phyloP scores from a whole-genome alignment of 164 flowering plant species.

The Pachysandra terminalis region DNA sequence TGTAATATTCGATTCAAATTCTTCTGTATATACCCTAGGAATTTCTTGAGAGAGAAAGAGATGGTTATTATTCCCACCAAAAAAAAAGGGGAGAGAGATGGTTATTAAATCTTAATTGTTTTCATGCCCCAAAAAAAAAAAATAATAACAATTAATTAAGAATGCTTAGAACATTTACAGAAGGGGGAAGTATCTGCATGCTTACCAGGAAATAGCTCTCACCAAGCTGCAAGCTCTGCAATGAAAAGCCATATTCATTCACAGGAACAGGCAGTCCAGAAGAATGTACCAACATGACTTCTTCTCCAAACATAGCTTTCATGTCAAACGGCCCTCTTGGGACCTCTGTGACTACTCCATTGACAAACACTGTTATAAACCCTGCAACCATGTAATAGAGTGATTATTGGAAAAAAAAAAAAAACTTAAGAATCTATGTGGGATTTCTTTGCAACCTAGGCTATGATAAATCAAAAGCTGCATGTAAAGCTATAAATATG shows the following conservation, averaged over 20 bases:
- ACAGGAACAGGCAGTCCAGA: slow-evolving; percentile 72
- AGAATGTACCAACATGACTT: slow-evolving; percentile 64
- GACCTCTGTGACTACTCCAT: slow-evolving; percentile 74
- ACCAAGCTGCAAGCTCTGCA: slow-evolving; percentile 74
- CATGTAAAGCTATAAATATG: too few species aligned
- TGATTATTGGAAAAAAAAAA: too few species aligned
- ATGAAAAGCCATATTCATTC: slow-evolving; percentile 56
- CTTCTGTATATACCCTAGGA: too few species aligned
- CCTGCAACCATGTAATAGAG: slow-evolving; percentile 33
- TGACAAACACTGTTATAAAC: slow-evolving; percentile 66
- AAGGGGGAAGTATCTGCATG: background rate
- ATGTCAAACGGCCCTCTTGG: slow-evolving; percentile 67
- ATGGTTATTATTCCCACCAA: too few species aligned
- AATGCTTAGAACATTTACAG: background rate
- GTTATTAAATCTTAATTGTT: too few species aligned
- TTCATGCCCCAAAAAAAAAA: too few species aligned
- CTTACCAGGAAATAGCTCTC: slow-evolving; percentile 91
- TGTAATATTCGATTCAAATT: too few species aligned
- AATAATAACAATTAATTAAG: too few species aligned
- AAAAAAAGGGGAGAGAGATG: too few species aligned
- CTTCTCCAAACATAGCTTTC: slow-evolving; percentile 75
- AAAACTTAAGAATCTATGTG: background rate
- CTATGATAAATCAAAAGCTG: too few species aligned
- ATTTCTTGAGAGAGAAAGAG: too few species aligned
- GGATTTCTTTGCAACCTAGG: background rate